phyloP scores from a whole-genome alignment of 2,329 filamentous ascomycete genomes.

The Pyrenophora teres region DNA sequence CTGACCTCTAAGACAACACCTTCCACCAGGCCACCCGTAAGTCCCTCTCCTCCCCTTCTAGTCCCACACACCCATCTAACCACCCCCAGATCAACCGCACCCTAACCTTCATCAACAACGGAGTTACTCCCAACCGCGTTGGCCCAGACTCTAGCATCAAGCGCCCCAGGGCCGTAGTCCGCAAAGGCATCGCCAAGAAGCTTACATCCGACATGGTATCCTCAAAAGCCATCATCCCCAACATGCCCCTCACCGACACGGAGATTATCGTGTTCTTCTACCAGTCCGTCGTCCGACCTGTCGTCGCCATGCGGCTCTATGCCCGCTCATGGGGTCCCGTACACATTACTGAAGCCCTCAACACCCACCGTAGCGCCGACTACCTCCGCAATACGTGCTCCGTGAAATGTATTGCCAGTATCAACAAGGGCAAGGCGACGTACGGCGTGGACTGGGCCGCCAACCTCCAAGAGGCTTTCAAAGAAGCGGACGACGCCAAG shows the following conservation, averaged over 20 bases:
- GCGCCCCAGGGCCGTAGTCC: background rate
- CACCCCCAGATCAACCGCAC: background rate
- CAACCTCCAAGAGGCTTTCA: conserved; percentile 6
- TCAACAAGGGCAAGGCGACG: conserved; percentile 22
- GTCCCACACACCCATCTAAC: background rate
- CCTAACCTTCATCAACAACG: background rate
- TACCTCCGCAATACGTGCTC: conserved; percentile 40
- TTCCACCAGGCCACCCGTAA: conserved; percentile 14
- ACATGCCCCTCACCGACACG: conserved; percentile 33
- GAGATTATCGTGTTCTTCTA: conserved; percentile 43
- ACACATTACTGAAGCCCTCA: conserved; percentile 26
- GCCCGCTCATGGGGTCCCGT: conserved; percentile 31
- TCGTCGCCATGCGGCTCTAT: conserved; percentile 34
- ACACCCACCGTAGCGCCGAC: conserved; percentile 28
- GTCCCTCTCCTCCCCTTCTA: background rate
- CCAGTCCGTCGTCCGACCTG: conserved; percentile 28
- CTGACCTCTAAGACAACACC: background rate
- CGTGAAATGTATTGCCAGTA: conserved; percentile 34
- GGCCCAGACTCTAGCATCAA: conserved; percentile 13
- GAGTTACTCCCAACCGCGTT: conserved; percentile 17
- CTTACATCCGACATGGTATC: conserved; percentile 23
- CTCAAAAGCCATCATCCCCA: conserved; percentile 18
- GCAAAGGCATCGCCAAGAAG: conserved; percentile 17
- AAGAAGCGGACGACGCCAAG: conserved; percentile 8
- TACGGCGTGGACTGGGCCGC: conserved; percentile 27